phyloP scores from a whole-genome alignment of 2,329 filamentous ascomycete genomes.

The Phaeophleospora eucalypticola region DNA sequence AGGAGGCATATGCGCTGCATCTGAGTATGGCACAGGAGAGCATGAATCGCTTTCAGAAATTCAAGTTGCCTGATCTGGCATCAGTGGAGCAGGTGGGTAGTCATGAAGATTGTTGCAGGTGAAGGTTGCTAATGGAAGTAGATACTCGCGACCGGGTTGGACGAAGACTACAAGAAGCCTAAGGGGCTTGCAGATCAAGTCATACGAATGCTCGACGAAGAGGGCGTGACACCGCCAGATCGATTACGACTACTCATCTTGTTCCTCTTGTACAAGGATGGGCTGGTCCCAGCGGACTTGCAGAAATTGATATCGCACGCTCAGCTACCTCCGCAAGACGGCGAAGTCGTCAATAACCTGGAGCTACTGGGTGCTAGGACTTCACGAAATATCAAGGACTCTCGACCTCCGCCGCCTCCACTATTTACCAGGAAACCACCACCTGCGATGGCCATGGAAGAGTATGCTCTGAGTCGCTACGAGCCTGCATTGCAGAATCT shows the following conservation, averaged over 20 bases:
- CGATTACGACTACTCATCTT: slow-evolving; percentile 79
- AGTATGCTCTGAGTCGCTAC: slow-evolving; percentile 82
- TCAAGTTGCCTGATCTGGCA: slow-evolving; percentile 82
- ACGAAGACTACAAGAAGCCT: slow-evolving; percentile 86
- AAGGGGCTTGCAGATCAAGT: slow-evolving; percentile 85
- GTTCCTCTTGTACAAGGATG: slow-evolving; percentile 81
- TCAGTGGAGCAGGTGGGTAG: slow-evolving; percentile 71
- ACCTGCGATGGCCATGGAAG: slow-evolving; percentile 59
- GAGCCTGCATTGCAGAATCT: slow-evolving; percentile 77
- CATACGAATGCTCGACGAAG: slow-evolving; percentile 82
- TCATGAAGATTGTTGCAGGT: not conserved
- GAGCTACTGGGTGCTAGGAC: slow-evolving; percentile 75
- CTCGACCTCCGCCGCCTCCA: slow-evolving; percentile 59
- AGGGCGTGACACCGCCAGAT: slow-evolving; percentile 66
- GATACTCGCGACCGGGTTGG: slow-evolving; percentile 82
- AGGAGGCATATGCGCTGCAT: slow-evolving; percentile 90
- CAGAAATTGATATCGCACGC: slow-evolving; percentile 80
- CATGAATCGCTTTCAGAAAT: slow-evolving; percentile 84
- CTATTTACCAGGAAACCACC: slow-evolving; percentile 67
- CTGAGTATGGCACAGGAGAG: slow-evolving; percentile 95
- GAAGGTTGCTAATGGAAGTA: slow-evolving; percentile 23
- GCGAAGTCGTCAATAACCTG: slow-evolving; percentile 70
- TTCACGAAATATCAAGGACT: slow-evolving; percentile 71
- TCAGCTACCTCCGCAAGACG: slow-evolving; percentile 68
- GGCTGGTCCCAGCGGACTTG: slow-evolving; percentile 78